phyloP scores from a whole-genome alignment of 2,329 filamentous ascomycete genomes.

The Colletotrichum tropicale region DNA sequence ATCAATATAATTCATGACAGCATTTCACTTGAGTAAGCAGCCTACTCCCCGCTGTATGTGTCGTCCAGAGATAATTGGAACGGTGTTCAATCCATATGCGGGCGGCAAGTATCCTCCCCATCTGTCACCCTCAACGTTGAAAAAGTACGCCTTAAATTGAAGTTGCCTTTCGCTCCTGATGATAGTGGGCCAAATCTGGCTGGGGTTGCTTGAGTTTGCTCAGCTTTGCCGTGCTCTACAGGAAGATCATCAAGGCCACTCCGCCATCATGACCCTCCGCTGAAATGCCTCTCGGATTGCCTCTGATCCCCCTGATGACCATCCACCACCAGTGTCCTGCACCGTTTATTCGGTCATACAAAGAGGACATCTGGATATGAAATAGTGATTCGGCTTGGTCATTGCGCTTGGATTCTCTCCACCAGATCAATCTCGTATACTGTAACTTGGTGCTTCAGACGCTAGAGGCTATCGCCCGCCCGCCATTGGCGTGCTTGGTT shows the following conservation, averaged over 20 bases:
- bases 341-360: not conserved
- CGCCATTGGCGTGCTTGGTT: not conserved
- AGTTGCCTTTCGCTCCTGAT: rapidly evolving
- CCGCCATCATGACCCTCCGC: not conserved
- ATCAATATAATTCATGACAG: not conserved
- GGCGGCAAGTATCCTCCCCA: not conserved
- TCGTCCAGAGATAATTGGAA: rapidly evolving
- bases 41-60: too few relatives aligned
- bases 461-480: too few relatives aligned
- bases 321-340: not conserved
- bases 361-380: rapidly evolving
- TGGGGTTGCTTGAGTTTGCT: rapidly evolving
- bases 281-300: rapidly evolving
- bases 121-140: rapidly evolving
- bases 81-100: rapidly evolving
- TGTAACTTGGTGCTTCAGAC: too few relatives aligned
- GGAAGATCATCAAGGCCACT: not conserved
- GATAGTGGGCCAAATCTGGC: rapidly evolving
- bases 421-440: not conserved
- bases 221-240: not conserved
- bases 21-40: too few relatives aligned
- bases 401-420: rapidly evolving
- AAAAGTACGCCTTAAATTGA: not conserved
- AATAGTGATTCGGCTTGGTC: rapidly evolving
- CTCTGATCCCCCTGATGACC: rapidly evolving